Conservation (phyloP, 495 filamentous ascomycete genomes). For the Podospora bellae-mahoneyi region DNA sequence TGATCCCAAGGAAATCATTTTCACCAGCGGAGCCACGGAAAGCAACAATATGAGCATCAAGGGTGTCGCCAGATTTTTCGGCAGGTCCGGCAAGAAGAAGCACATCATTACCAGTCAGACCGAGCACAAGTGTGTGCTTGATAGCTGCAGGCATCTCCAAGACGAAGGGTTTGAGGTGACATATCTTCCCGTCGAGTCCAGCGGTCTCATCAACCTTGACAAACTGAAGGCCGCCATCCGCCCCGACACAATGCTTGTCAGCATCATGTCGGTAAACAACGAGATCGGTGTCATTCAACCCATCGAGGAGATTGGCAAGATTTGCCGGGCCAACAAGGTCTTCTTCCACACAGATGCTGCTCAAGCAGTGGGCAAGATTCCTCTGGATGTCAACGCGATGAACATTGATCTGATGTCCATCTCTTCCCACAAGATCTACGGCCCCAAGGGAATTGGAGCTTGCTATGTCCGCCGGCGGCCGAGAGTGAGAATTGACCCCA, state of each 20-base stretch:
- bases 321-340: constrained; percentile 86
- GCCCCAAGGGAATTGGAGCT: constrained; percentile 93
- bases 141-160: constrained; percentile 93
- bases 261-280: constrained; percentile 99
- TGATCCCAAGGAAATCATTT: constrained; percentile 96
- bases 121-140: constrained; percentile 97
- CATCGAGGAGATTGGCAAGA: constrained; percentile 83
- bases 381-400: constrained; percentile 92
- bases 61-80: constrained; percentile 93
- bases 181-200: constrained; percentile 84
- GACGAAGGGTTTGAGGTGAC: constrained; percentile 96
- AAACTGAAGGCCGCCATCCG: constrained; percentile 87
- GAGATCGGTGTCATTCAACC: constrained; percentile 98
- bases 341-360: constrained; percentile 99
- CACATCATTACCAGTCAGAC: constrained; percentile 97
- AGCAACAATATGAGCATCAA: constrained; percentile 99
- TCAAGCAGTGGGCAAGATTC: constrained; percentile 96
- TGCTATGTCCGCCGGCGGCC: constrained; percentile 92
- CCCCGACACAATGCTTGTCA: constrained; percentile 86
- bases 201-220: constrained; percentile 78
- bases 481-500: constrained; percentile 87
- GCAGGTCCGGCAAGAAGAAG: constrained; percentile 89
- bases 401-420: constrained; percentile 98
- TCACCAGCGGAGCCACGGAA: constrained; percentile 96
- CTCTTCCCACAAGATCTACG: constrained; percentile 98